Evolutionary conservation across 192 early-diverging fungal genomes (phyloP), one percentile per base, ranked within the genome.

Genomic region (Oehlia diaphana): DNA sequence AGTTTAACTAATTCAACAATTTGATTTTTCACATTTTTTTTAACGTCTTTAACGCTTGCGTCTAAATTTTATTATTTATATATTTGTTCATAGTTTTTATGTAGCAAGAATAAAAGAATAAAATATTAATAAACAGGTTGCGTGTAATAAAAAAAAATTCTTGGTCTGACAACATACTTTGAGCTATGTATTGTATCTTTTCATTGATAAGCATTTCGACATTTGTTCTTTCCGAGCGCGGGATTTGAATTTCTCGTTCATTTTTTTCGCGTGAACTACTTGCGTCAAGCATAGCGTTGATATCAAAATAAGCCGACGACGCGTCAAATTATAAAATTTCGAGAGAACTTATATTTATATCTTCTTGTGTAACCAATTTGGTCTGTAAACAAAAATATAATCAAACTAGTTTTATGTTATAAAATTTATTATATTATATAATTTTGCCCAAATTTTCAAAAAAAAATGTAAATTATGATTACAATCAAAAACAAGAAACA

Each of bases 1-100:
- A 82, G 44, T 14, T 79, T 44, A 14, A 74, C 79, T 19, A 86
- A 76, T 19, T 82, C 68, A 31, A 42, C n/a, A 3, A 81, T 76
- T 23, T 76, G 58, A 31, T 63, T 76, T 75, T 28, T 84, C 65
- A 49, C 53, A 4, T 2, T 78, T 26, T 1, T 63, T 77, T 76
- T 76, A 7, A 72, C 35, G n/a, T 80, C 80, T 31, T 74, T 78
- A 14, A 83, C 77, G 3, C 78, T 77, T 4, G 73, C 80, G 74
- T 84, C 85, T 86, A 82, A 35, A 23, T 26, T 42, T 39, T 23
- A 7, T 0, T 14, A 72, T 23, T 72, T 9, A 1, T 13, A 4
- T 50, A 28, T 72, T 31, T 42, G 5, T 39, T 13, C 2, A 39
- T 9, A 35, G 13, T 13, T 72, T 23, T 37, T 21, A 37, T 35